Percentiles rank a stretch among this genome's conserved stretches.
These are phyloP conservation scores for Rhodotorula diobovata DNA, from an alignment of 768 basidiomycete species.

Conservation along the genomic window DNA sequence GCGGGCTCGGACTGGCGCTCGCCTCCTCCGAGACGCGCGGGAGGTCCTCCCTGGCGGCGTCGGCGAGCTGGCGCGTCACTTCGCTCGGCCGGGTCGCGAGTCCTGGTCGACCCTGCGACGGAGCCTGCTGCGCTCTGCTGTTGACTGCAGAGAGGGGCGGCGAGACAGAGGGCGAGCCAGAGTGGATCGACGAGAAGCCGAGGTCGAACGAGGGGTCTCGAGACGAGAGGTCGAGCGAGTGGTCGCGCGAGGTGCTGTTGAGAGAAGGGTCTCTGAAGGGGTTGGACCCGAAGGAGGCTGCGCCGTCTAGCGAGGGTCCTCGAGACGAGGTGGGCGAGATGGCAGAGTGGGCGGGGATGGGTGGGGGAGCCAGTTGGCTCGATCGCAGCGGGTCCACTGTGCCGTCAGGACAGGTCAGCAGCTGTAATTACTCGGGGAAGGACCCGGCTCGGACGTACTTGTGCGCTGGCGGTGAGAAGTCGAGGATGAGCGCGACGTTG, in stretches of 20 bases:
- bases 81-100: neutral
- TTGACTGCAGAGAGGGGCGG: too few species aligned
- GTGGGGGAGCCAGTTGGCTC: neutral
- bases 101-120: neutral
- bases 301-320: neutral
- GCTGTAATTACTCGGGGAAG: too few species aligned
- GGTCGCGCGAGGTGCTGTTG: neutral
- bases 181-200: neutral
- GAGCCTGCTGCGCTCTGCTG: too few species aligned
- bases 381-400: conserved; percentile 2
- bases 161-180: neutral
- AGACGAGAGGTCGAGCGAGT: neutral
- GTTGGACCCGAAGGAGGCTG: neutral
- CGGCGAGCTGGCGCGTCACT: neutral
- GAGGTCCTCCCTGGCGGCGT: neutral
- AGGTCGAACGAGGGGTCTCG: neutral
- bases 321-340: neutral
- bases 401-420: neutral
- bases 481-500: too few species aligned
- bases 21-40: neutral
- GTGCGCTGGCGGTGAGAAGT: too few species aligned
- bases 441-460: too few species aligned
- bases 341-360: neutral
- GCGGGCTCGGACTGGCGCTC: neutral
- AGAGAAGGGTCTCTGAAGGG: conserved; percentile 14